phyloP scores from a whole-genome alignment of 1,284 basidiomycete species.

The Salmacisia buchloeana region DNA sequence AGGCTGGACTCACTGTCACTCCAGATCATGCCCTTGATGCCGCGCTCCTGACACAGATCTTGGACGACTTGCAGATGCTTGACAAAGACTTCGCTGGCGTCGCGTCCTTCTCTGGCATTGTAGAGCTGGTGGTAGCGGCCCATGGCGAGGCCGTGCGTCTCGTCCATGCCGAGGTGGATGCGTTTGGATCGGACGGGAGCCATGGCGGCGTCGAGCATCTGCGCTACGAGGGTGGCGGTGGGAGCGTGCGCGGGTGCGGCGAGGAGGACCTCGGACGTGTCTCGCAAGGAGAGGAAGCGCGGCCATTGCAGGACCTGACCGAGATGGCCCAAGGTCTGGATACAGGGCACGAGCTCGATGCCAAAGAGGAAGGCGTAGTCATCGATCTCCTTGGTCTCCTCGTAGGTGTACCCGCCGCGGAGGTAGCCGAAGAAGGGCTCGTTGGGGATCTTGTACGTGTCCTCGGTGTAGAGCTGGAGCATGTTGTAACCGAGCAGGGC shows the following conservation, averaged over 20 bases:
- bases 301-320: constrained; percentile 54
- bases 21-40: constrained; percentile 52
- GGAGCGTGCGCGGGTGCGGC: constrained; percentile 37
- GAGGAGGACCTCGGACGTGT: constrained; percentile 51
- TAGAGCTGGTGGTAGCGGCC: constrained; percentile 50
- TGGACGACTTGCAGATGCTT: constrained; percentile 43
- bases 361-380: constrained; percentile 42
- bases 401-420: constrained; percentile 36
- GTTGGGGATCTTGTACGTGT: constrained; percentile 49
- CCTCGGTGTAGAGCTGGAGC: constrained; percentile 47
- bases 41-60: constrained; percentile 35
- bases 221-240: constrained; percentile 48
- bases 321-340: constrained; percentile 52
- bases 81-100: constrained; percentile 41
- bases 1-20: constrained; percentile 24
- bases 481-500: constrained; percentile 50
- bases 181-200: constrained; percentile 45
- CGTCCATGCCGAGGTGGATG: constrained; percentile 40
- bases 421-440: constrained; percentile 53
- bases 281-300: constrained; percentile 44
- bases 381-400: constrained; percentile 49
- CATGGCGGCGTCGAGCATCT: constrained; percentile 40
- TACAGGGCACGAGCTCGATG: constrained; percentile 42
- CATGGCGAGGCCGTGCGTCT: constrained; percentile 50
- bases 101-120: constrained; percentile 43